Conservation (phyloP, 192 early-diverging fungal species). For the Mortierella antarctica region DNA sequence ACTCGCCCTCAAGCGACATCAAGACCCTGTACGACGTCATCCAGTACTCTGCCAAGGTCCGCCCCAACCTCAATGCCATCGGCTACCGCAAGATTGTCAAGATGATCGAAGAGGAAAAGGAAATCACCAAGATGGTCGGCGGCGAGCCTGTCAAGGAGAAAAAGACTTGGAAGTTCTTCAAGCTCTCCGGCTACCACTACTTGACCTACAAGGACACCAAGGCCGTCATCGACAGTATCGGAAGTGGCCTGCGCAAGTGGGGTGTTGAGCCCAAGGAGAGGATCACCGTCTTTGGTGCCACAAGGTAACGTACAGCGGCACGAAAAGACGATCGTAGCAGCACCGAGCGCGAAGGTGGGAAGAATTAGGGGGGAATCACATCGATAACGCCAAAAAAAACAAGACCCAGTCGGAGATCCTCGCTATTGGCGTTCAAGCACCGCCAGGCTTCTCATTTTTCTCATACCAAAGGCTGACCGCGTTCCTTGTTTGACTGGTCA, state of each 20-base stretch:
- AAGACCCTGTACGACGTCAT: slow-evolving; percentile 78
- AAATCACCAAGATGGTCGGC: slow-evolving; percentile 65
- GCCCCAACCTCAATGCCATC: slow-evolving; percentile 68
- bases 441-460: not conserved
- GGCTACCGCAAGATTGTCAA: slow-evolving; percentile 73
- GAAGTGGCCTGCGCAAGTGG: slow-evolving; percentile 75
- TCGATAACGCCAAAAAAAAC: too few relatives aligned
- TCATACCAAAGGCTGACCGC: not conserved
- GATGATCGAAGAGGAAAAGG: slow-evolving; percentile 78
- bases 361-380: too few relatives aligned
- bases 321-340: too few relatives aligned
- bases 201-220: slow-evolving; percentile 76
- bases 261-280: slow-evolving; percentile 57
- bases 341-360: too few relatives aligned
- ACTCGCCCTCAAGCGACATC: slow-evolving; percentile 45
- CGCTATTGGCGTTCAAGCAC: not conserved
- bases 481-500: not conserved
- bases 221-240: slow-evolving; percentile 61
- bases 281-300: slow-evolving; percentile 74
- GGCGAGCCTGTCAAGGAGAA: slow-evolving; percentile 66
- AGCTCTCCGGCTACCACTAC: slow-evolving; percentile 80
- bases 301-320: slow-evolving; percentile 55
- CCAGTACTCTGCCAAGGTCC: slow-evolving; percentile 59
- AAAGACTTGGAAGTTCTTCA: slow-evolving; percentile 88
- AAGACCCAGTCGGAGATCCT: too few relatives aligned